Conservation (phyloP, 2,329 filamentous ascomycete species). For the Sodiomyces alkalinus region DNA sequence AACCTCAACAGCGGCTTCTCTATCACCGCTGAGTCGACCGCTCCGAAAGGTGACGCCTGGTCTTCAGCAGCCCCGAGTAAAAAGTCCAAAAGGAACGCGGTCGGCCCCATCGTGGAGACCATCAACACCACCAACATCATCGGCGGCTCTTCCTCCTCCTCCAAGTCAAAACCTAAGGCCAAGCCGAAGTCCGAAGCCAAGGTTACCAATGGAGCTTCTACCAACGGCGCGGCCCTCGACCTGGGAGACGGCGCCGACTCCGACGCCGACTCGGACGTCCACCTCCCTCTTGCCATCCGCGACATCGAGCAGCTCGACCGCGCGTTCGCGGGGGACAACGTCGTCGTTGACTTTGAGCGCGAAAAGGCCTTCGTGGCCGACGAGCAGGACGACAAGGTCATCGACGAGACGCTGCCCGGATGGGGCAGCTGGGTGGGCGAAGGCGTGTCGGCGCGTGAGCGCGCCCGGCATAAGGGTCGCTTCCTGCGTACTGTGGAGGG, state of each 20-base stretch:
- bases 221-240: slow-evolving; percentile 5
- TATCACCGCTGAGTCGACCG: slow-evolving; percentile 9
- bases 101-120: slow-evolving; percentile 19
- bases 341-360: slow-evolving; percentile 61
- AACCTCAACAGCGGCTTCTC: slow-evolving; percentile 11
- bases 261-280: slow-evolving; percentile 27
- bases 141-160: slow-evolving; percentile 13
- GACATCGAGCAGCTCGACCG: slow-evolving; percentile 58
- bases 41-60: slow-evolving; percentile 23
- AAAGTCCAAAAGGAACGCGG: slow-evolving; percentile 21
- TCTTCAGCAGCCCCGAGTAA: slow-evolving; percentile 21
- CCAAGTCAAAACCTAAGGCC: slow-evolving; percentile 15
- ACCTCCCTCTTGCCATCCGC: slow-evolving; percentile 41
- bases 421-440: slow-evolving; percentile 90
- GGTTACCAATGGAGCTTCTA: too few species aligned
- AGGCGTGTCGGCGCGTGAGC: slow-evolving; percentile 57
- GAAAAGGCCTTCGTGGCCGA: slow-evolving; percentile 61
- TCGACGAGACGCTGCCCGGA: slow-evolving; percentile 76
- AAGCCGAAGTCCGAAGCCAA: slow-evolving; percentile 5
- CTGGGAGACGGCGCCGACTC: slow-evolving; percentile 17
- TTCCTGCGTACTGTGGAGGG: slow-evolving; percentile 56
- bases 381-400: slow-evolving; percentile 69
- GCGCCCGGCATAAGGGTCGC: slow-evolving; percentile 45
- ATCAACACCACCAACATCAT: slow-evolving; percentile 20
- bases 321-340: slow-evolving; percentile 80